These are phyloP conservation scores for Oldenlandia corymbosa DNA, from an alignment of 257 asterid genomes.

Conservation along the genomic window DNA sequence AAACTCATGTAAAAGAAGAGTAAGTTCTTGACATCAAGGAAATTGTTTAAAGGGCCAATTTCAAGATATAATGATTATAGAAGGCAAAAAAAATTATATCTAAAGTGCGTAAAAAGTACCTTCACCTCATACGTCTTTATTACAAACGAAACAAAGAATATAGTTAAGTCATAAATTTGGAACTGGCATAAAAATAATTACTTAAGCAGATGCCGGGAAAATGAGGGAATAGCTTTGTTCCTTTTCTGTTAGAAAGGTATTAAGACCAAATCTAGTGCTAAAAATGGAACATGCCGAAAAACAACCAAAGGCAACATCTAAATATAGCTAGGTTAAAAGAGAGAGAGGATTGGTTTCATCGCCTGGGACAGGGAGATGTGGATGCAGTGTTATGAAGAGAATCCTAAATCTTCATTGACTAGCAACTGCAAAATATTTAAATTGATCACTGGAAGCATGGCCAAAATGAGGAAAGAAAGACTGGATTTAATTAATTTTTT, in stretches of 20 bases:
- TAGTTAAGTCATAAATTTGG: neutral
- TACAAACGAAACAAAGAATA: neutral
- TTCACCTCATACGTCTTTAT: too few relatives aligned
- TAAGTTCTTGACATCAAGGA: too few relatives aligned
- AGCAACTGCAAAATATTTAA: neutral
- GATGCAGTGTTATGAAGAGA: neutral
- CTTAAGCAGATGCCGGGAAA: neutral
- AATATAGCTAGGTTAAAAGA: too few relatives aligned
- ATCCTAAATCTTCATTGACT: neutral
- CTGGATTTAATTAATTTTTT: neutral
- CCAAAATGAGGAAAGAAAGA: neutral
- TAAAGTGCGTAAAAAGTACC: neutral
- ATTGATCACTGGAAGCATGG: neutral
- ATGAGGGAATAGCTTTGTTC: neutral
- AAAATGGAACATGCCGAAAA: neutral
- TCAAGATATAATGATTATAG: neutral
- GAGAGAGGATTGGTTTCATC: neutral
- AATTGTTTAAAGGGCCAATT: neutral
- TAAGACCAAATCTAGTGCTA: neutral
- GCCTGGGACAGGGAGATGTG: neutral
- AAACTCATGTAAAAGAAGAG: too few relatives aligned
- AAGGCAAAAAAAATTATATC: neutral
- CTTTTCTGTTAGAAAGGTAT: neutral
- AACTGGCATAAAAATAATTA: neutral
- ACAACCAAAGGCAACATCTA: too few relatives aligned